Conservation (phyloP, 768 basidiomycete species). For the Suillus discolor region DNA sequence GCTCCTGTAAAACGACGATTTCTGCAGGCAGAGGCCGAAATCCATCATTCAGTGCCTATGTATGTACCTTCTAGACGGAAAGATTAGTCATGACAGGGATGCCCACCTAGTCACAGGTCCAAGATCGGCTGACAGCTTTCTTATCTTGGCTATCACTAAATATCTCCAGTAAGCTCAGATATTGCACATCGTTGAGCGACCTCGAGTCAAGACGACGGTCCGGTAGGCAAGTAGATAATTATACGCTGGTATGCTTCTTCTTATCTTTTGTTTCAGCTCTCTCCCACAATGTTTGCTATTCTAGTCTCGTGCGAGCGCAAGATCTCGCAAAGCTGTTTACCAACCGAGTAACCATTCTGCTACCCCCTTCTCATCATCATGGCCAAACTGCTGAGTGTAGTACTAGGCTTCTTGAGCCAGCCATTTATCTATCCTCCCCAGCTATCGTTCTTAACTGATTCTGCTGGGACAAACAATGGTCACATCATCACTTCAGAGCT, state of each 20-base stretch:
- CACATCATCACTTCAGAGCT: slow-evolving; percentile 22
- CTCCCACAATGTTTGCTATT: not conserved
- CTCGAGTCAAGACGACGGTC: no score
- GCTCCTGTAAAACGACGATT: not conserved
- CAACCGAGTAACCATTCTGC: not conserved
- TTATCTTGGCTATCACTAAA: not conserved
- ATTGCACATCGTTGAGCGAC: no score
- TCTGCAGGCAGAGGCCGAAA: not conserved
- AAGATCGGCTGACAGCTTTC: not conserved
- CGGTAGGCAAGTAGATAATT: not conserved
- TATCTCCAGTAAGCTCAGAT: no score
- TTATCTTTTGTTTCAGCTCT: not conserved
- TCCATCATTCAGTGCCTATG: not conserved
- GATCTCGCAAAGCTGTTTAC: not conserved
- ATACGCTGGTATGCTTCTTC: not conserved
- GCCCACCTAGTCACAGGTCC: no score
- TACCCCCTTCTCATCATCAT: not conserved
- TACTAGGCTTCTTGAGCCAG: slow-evolving; percentile 5
- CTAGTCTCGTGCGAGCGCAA: not conserved
- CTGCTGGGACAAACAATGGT: not conserved
- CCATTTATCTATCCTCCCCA: not conserved
- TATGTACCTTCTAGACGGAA: not conserved
- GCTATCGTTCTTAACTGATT: slow-evolving; percentile 3
- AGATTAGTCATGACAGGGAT: no score
- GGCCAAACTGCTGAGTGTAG: not conserved